Evolutionary conservation across 1,284 basidiomycete species (phyloP).

Genomic region (Uromyces viciae-fabae): DNA sequence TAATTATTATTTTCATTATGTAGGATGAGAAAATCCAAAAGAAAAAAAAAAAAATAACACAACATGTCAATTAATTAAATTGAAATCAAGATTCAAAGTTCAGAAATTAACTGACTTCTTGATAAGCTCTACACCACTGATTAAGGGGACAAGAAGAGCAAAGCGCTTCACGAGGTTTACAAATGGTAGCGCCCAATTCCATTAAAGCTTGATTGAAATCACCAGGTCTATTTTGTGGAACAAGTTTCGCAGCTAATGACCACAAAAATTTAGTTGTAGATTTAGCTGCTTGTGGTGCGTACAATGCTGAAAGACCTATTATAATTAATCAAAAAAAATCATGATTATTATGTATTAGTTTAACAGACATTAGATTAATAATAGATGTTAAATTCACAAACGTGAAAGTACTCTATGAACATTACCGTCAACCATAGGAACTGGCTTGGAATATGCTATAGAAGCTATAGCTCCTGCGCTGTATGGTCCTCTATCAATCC

Average conservation of each 20-base stretch:
- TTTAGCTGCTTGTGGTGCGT: slow-evolving; percentile 75
- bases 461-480: slow-evolving; percentile 76
- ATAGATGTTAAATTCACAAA: not conserved
- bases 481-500: slow-evolving; percentile 47
- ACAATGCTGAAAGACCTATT: slow-evolving; percentile 74
- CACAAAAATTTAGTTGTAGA: slow-evolving; percentile 74
- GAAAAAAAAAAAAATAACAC: not conserved
- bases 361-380: not conserved
- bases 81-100: too few species aligned
- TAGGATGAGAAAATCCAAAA: not conserved
- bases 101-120: slow-evolving; percentile 56
- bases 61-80: not conserved
- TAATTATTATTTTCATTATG: not conserved
- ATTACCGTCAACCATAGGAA: slow-evolving; percentile 89
- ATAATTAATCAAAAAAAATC: slow-evolving; percentile 62
- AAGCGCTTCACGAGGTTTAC: slow-evolving; percentile 72
- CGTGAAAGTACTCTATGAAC: slow-evolving; percentile 57
- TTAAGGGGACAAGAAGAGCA: slow-evolving; percentile 71
- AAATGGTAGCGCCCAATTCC: slow-evolving; percentile 83
- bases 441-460: slow-evolving; percentile 79
- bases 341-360: not conserved
- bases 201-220: slow-evolving; percentile 85
- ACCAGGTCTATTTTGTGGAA: slow-evolving; percentile 63
- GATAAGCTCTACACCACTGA: slow-evolving; percentile 66
- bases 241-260: slow-evolving; percentile 69